Conservation (phyloP, 2,329 filamentous ascomycete species). For the Endoconidiophora laricicola region DNA sequence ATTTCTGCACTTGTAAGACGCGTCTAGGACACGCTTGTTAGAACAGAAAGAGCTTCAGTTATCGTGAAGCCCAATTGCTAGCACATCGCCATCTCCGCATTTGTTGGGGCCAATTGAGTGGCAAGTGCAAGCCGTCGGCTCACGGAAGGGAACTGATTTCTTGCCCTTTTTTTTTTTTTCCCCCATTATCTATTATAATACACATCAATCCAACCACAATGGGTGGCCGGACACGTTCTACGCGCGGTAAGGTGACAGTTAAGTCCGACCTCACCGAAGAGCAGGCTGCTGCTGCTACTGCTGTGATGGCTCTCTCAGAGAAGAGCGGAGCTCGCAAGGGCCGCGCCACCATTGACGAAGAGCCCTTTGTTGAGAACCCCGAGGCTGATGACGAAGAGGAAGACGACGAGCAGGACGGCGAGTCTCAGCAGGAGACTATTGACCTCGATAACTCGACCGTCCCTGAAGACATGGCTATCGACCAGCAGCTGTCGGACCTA, state of each 20-base stretch:
- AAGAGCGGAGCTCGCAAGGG: slow-evolving; percentile 6
- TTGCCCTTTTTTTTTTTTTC: too few species aligned
- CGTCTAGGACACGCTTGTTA: too few species aligned
- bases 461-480: slow-evolving; percentile 10
- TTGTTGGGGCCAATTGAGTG: neutral
- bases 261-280: slow-evolving; percentile 6
- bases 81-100: neutral
- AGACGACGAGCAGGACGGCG: neutral
- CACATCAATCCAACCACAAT: neutral
- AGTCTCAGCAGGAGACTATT: neutral
- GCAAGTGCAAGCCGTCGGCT: too few species aligned
- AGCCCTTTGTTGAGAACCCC: neutral
- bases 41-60: neutral
- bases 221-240: slow-evolving; percentile 12
- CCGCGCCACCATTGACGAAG: slow-evolving; percentile 5
- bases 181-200: too few species aligned
- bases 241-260: slow-evolving; percentile 4
- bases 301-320: slow-evolving; percentile 12
- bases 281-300: slow-evolving; percentile 11
- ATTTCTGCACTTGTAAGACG: slow-evolving; percentile 2
- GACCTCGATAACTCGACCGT: slow-evolving; percentile 2
- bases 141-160: too few species aligned
- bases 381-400: slow-evolving; percentile 3
- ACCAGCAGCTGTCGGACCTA: slow-evolving; percentile 5
- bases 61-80: too few species aligned